Evolutionary conservation across 2,329 filamentous ascomycete species (phyloP).

Genomic region (Eutypella sp.): DNA sequence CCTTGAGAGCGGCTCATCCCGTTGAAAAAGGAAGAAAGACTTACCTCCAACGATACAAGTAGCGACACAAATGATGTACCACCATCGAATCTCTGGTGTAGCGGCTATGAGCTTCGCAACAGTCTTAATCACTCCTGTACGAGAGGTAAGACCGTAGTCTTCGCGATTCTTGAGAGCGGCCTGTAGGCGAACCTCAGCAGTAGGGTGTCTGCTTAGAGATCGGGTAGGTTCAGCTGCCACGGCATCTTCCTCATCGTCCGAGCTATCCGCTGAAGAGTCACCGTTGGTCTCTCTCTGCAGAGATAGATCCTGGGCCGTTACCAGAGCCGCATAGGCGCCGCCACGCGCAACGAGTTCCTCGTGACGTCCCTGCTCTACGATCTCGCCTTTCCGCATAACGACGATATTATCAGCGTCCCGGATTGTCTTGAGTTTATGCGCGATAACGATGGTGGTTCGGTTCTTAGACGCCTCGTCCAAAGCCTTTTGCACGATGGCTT

Average conservation of each 20-base stretch:
- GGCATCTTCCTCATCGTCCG: not conserved
- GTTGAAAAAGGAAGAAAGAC: not conserved
- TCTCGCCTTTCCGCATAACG: not conserved
- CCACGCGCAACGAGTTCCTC: constrained; percentile 2
- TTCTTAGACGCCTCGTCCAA: constrained; percentile 47
- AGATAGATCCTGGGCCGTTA: constrained; percentile 1
- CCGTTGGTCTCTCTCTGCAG: not conserved
- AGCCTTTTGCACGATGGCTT: constrained; percentile 47
- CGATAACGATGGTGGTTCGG: constrained; percentile 59
- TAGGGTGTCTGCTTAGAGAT: not conserved
- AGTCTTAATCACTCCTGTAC: not conserved
- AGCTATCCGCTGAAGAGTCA: not conserved
- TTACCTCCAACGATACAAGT: not conserved
- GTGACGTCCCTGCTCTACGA: not conserved
- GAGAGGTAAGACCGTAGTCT: not conserved
- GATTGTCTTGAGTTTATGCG: constrained; percentile 43
- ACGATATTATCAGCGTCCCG: not conserved
- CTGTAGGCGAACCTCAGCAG: not conserved
- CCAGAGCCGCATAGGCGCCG: not conserved
- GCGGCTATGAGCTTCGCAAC: not conserved
- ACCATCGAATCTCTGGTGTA: not conserved
- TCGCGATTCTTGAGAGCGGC: not conserved
- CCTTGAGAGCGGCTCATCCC: not conserved
- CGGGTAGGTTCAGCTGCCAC: not conserved
- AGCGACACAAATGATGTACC: not conserved